A percentile compares a stretch with the other conserved stretches of the same genome.
These are phyloP conservation scores for Pezicula radicicola DNA, from an alignment of 2,329 filamentous ascomycete species.

Conservation along the genomic window DNA sequence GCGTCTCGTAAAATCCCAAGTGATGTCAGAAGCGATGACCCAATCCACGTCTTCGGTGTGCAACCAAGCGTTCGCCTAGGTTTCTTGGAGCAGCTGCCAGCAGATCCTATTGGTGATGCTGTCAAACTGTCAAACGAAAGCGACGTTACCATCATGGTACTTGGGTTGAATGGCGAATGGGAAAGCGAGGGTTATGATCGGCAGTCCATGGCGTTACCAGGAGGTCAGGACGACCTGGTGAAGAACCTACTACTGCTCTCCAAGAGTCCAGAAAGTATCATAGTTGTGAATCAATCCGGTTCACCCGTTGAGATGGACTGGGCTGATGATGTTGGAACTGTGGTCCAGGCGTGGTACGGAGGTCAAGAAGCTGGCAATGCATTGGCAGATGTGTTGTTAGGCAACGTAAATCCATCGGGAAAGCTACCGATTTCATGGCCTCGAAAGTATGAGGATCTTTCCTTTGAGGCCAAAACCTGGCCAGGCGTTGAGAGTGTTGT, in stretches of 20 bases:
- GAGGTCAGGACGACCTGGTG: neutral
- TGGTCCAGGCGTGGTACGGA: conserved; percentile 38
- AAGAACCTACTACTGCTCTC: neutral
- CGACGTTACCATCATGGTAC: conserved; percentile 10
- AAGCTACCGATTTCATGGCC: conserved; percentile 1
- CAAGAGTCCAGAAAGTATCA: neutral
- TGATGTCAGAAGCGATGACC: neutral
- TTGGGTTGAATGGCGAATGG: conserved; percentile 12
- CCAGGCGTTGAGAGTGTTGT: neutral
- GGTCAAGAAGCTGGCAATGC: conserved; percentile 66
- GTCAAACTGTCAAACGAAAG: conserved; percentile 5
- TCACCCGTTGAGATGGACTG: conserved; percentile 4
- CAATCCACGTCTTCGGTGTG: neutral
- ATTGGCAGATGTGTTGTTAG: conserved; percentile 66
- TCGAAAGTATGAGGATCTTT: neutral
- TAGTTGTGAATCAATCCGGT: conserved; percentile 2
- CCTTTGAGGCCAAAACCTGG: neutral
- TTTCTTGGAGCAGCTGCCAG: neutral
- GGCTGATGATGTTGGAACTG: neutral
- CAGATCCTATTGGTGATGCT: conserved; percentile 8
- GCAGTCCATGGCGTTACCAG: conserved; percentile 60
- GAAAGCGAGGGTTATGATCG: conserved; percentile 50
- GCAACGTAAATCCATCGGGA: neutral
- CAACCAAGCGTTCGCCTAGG: neutral
- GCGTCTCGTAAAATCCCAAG: neutral